A percentile compares a stretch with the other conserved stretches of the same genome.
These are phyloP conservation scores for Botrytis cinerea DNA, from an alignment of 2,329 filamentous ascomycete species.

Conservation along the genomic window DNA sequence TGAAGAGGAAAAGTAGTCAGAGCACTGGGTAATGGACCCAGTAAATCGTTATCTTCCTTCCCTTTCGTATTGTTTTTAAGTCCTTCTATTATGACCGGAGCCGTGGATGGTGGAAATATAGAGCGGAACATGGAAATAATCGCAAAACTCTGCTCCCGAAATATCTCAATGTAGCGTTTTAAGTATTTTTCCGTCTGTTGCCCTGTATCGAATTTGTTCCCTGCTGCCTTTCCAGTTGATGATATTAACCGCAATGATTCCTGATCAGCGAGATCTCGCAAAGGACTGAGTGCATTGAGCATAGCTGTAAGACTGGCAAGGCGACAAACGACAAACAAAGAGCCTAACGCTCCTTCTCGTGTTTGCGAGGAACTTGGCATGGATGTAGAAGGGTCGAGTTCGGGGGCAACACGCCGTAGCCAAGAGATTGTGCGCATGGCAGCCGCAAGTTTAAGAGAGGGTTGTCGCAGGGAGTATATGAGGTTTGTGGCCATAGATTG, in stretches of 20 bases:
- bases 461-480: slow-evolving; percentile 72
- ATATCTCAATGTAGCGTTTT: slow-evolving; percentile 95
- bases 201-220: slow-evolving; percentile 61
- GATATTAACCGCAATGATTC: slow-evolving; percentile 58
- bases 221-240: slow-evolving; percentile 28
- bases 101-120: slow-evolving; percentile 65
- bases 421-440: slow-evolving; percentile 90
- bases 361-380: slow-evolving; percentile 34
- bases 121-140: slow-evolving; percentile 94
- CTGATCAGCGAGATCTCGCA: slow-evolving; percentile 87
- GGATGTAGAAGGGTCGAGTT: slow-evolving; percentile 57
- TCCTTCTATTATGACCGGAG: slow-evolving; percentile 28
- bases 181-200: slow-evolving; percentile 93
- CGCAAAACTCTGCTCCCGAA: slow-evolving; percentile 94
- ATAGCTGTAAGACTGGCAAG: slow-evolving; percentile 77
- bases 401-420: slow-evolving; percentile 83
- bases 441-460: slow-evolving; percentile 81
- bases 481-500: slow-evolving; percentile 85
- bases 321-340: slow-evolving; percentile 84
- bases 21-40: slow-evolving; percentile 70
- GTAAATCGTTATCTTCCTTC: slow-evolving; percentile 43
- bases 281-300: slow-evolving; percentile 78
- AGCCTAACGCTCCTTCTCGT: slow-evolving; percentile 71
- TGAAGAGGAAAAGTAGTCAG: slow-evolving; percentile 83
- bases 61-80: slow-evolving; percentile 27